Conservation (phyloP, 164 flowering plant species). For the Dillenia turbinata region DNA sequence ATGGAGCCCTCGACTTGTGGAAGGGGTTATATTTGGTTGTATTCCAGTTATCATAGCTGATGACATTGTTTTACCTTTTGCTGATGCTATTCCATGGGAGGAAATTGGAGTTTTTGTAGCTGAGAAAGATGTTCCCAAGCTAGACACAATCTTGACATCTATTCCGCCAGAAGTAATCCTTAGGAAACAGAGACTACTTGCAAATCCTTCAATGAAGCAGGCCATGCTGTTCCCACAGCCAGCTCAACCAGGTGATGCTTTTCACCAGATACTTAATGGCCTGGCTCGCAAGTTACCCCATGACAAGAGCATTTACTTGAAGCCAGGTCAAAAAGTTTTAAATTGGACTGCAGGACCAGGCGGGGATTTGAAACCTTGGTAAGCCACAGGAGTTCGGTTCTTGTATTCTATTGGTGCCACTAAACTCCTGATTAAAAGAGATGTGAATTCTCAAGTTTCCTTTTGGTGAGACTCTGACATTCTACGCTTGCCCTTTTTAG, state of each 20-base stretch:
- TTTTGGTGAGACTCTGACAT: background rate
- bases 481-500: background rate
- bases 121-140: constrained; percentile 79
- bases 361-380: constrained; percentile 66
- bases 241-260: constrained; percentile 87
- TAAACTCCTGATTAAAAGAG: background rate
- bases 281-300: constrained; percentile 89
- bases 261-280: constrained; percentile 88
- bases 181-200: constrained; percentile 82
- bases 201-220: constrained; percentile 87
- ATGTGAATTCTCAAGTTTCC: background rate
- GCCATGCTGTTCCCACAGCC: constrained; percentile 93
- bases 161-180: constrained; percentile 76
- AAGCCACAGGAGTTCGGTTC: constrained; percentile 6
- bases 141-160: constrained; percentile 85
- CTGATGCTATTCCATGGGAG: constrained; percentile 98
- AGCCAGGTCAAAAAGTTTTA: constrained; percentile 47
- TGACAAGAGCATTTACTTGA: constrained; percentile 42
- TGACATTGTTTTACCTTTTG: constrained; percentile 90
- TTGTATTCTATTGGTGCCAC: background rate
- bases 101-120: constrained; percentile 86
- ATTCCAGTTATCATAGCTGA: constrained; percentile 96
- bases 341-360: constrained; percentile 94
- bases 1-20: constrained; percentile 97
- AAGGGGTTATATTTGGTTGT: constrained; percentile 94